Evolutionary conservation across 2,329 filamentous ascomycete species (phyloP).

Genomic region (Madurella fahalii): DNA sequence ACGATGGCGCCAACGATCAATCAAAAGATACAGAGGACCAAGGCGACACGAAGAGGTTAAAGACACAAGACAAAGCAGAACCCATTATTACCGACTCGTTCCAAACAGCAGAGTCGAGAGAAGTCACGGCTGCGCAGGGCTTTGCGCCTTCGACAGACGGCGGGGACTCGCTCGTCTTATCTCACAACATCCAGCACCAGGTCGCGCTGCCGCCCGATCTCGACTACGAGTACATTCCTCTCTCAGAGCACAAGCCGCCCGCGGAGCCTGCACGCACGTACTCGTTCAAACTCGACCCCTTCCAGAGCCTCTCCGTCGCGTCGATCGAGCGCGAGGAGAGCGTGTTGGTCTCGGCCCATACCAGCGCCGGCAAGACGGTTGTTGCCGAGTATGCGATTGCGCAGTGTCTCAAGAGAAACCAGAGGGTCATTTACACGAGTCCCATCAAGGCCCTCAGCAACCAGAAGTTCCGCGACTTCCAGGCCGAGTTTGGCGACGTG

Average conservation of each 20-base stretch:
- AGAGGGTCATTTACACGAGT: constrained; percentile 98
- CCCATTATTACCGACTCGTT: constrained; percentile 91
- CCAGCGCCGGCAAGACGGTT: constrained; percentile 95
- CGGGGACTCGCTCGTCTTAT: constrained; percentile 67
- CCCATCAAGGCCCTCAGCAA: constrained; percentile 98
- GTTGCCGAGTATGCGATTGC: constrained; percentile 98
- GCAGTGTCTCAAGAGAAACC: constrained; percentile 93
- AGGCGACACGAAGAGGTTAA: constrained; percentile 57
- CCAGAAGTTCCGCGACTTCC: constrained; percentile 97
- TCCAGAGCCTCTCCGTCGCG: constrained; percentile 90
- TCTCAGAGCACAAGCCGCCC: constrained; percentile 89
- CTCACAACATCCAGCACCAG: constrained; percentile 98
- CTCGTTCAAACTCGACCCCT: constrained; percentile 91
- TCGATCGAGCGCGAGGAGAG: constrained; percentile 96
- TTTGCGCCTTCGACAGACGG: constrained; percentile 59
- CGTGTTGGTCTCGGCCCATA: constrained; percentile 94
- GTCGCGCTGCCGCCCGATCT: constrained; percentile 91
- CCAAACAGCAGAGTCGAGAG: constrained; percentile 88
- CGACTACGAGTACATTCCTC: constrained; percentile 91
- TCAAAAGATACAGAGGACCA: constrained; percentile 31
- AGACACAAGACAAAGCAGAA: constrained; percentile 61
- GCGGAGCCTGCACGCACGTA: constrained; percentile 79
- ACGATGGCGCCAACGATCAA: constrained; percentile 30
- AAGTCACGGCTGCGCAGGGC: constrained; percentile 76
- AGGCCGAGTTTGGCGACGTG: constrained; percentile 91